phyloP scores from a whole-genome alignment of 495 filamentous ascomycete genomes.

The Penicillium herquei region DNA sequence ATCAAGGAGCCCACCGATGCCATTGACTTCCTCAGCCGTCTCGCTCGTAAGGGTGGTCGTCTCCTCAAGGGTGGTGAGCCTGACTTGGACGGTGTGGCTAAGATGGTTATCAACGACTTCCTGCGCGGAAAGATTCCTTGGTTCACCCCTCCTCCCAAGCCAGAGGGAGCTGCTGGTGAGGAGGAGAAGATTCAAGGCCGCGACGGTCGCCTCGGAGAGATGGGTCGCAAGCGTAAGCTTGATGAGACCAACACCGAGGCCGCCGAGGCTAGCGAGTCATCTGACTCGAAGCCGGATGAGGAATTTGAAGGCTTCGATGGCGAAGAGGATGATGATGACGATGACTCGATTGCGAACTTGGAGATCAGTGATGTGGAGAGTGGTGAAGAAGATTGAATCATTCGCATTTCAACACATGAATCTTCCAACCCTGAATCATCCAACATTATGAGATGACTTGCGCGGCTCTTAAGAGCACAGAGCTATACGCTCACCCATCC shows the following conservation, averaged over 20 bases:
- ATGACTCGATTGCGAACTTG: constrained; percentile 44
- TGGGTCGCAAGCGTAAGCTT: constrained; percentile 56
- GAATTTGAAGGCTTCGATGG: constrained; percentile 43
- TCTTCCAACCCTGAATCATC: background rate
- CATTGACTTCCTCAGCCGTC: constrained; percentile 78
- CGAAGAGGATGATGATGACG: constrained; percentile 28
- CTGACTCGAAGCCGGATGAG: constrained; percentile 26
- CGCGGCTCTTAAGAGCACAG: constrained; percentile 12
- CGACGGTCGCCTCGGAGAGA: constrained; percentile 62
- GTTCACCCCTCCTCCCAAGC: constrained; percentile 79
- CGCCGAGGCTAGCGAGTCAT: constrained; percentile 24
- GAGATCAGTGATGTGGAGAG: constrained; percentile 46
- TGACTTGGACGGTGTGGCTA: constrained; percentile 89
- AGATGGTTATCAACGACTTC: constrained; percentile 95
- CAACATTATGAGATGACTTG: background rate
- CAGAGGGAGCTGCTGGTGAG: constrained; percentile 50
- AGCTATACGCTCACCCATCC: constrained; percentile 4
- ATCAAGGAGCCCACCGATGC: constrained; percentile 65
- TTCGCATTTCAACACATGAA: background rate
- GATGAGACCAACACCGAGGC: constrained; percentile 37
- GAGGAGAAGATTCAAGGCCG: constrained; percentile 57
- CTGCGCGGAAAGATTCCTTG: constrained; percentile 92
- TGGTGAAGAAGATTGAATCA: constrained; percentile 41
- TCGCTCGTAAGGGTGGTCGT: constrained; percentile 84
- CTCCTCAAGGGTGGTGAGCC: constrained; percentile 87